Conservation (phyloP, 2,329 filamentous ascomycete species). For the Trichocomaceae sp. region DNA sequence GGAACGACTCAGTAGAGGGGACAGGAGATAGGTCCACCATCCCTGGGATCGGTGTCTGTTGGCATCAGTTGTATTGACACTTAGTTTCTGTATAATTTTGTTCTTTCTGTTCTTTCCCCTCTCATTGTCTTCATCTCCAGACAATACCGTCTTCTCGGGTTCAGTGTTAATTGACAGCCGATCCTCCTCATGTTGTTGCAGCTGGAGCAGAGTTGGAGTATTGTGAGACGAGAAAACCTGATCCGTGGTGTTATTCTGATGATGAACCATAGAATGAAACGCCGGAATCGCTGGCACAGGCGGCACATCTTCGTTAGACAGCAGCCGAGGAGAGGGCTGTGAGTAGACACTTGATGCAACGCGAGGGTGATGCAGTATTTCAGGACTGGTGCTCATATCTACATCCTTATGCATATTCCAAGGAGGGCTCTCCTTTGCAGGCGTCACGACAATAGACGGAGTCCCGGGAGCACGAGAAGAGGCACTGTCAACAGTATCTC, state of each 20-base stretch:
- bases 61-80: conserved; percentile 29
- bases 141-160: conserved; percentile 23
- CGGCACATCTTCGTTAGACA: conserved; percentile 25
- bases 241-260: conserved; percentile 8
- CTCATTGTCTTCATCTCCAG: conserved; percentile 18
- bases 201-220: conserved; percentile 13
- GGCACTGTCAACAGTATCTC: conserved; percentile 14
- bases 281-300: conserved; percentile 38
- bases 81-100: conserved; percentile 25
- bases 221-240: conserved; percentile 12
- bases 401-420: conserved; percentile 24
- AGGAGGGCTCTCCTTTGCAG: conserved; percentile 34
- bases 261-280: conserved; percentile 20
- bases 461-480: conserved; percentile 32
- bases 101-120: conserved; percentile 23
- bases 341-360: conserved; percentile 42
- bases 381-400: conserved; percentile 16
- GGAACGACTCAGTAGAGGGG: conserved; percentile 37
- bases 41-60: conserved; percentile 40
- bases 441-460: conserved; percentile 42
- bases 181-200: conserved; percentile 20
- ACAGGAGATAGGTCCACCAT: conserved; percentile 46
- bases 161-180: conserved; percentile 31
- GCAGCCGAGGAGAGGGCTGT: conserved; percentile 29
- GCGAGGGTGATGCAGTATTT: conserved; percentile 22